Base-by-base conservation (phyloP, 306 rosid species). In the Ziziphus jujuba region DNA sequence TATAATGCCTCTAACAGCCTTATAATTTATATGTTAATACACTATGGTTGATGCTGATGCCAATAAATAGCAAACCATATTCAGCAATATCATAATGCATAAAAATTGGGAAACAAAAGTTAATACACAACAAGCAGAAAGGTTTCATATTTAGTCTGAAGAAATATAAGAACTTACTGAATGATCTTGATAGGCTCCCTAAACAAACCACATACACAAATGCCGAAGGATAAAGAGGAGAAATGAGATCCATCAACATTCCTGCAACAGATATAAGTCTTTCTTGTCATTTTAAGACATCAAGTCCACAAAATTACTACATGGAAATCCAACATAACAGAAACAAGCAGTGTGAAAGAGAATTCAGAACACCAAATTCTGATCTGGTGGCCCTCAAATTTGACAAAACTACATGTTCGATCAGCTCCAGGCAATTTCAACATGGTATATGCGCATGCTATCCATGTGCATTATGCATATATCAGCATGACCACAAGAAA, bases 161-260 rank as follows among this genome's bases (percentile, higher is more conserved):
- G 40, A 54, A 62, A 55, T 28, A 49, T 14, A 66, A 9, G 72
- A 75, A 84, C 98, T 90, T 90, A 93, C 98, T 93, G 87, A 93
- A 93, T 58, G 98, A 93, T 84, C 98, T 87, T 51, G 98, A 93
- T 61, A 93, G 74, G 85, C 98, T 90, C 71, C 97, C 98, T 53
- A 93, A 66, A 81, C 98, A 93, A 71, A 93, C 98, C 25, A 93
- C 67, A 67, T 82, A 67, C 72, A 93, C 84, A 69, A 93, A 90
- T 68, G 87, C 97, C 9, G 98, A 90, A 50, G 96, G 98, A 85
- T 78, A 88, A 78, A 93, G 68, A 24, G 98, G 98, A 47, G 98
- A 93, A 72, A 86, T 76, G 35, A 93, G 96, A 85, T 93, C 98
- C 98, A 93, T 93, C 72, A 93, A 84, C 98, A 93, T 90, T 71